Evolutionary conservation across 176 grass and related monocot genomes (phyloP).

Genomic region (Carex parvula): DNA sequence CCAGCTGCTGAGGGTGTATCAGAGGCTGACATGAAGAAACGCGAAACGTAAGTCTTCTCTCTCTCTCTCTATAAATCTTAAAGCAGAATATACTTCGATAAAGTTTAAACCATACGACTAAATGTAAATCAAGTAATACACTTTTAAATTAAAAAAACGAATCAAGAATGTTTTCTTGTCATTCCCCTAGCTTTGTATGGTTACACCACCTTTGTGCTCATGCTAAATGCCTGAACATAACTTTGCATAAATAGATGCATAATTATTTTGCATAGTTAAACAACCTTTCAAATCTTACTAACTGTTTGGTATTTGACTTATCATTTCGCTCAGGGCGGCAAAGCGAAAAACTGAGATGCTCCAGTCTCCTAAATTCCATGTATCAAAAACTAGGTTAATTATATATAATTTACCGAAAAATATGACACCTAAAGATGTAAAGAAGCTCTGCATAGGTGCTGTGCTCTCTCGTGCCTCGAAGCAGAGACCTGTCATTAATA

Average conservation of each 20-base stretch:
- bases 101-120: background rate
- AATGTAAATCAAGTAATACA: background rate
- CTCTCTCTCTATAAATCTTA: background rate
- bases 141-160: background rate
- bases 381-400: conserved; percentile 85
- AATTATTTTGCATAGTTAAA: background rate
- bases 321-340: conserved; percentile 44
- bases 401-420: conserved; percentile 97
- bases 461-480: conserved; percentile 71
- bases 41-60: conserved; percentile 51
- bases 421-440: conserved; percentile 78
- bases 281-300: background rate
- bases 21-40: conserved; percentile 84
- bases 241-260: background rate
- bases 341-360: conserved; percentile 90
- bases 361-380: conserved; percentile 93
- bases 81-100: background rate
- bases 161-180: background rate
- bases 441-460: conserved; percentile 89
- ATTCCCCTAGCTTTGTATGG: background rate
- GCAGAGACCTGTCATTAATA: conserved; percentile 83
- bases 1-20: conserved; percentile 87
- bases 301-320: background rate
- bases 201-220: background rate
- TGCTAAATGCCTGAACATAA: conserved; percentile 17